phyloP scores from a whole-genome alignment of 352 stramenopile species.

The Phytophthora litchii region DNA sequence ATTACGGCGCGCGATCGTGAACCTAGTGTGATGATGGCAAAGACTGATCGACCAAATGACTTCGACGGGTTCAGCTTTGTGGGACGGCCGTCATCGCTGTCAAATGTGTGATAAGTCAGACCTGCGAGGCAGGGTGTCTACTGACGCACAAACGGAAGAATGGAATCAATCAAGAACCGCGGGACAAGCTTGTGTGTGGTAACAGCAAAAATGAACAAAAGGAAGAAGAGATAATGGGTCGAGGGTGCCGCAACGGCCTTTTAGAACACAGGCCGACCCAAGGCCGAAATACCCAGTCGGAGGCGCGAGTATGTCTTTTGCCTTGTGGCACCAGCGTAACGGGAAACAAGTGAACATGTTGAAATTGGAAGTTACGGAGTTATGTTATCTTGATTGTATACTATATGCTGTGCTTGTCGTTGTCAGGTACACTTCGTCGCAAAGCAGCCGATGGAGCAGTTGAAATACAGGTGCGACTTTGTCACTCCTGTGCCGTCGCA shows the following conservation, averaged over 20 bases:
- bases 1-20: conserved; percentile 87
- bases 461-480: conserved; percentile 59
- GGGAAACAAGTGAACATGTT: conserved; percentile 50
- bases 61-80: conserved; percentile 93
- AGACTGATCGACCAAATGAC: conserved; percentile 69
- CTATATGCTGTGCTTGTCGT: conserved; percentile 12
- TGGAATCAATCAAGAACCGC: conserved; percentile 21
- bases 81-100: conserved; percentile 80
- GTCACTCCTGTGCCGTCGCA: conserved; percentile 45
- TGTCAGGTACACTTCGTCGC: conserved; percentile 50
- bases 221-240: conserved; percentile 31
- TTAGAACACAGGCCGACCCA: conserved; percentile 39
- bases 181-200: conserved; percentile 19
- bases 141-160: conserved; percentile 2
- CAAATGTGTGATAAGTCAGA: conserved; percentile 45
- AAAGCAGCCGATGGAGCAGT: conserved; percentile 66
- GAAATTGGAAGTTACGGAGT: conserved; percentile 38
- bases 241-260: conserved; percentile 30
- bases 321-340: conserved; percentile 34
- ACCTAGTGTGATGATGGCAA: conserved; percentile 75
- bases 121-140: conserved; percentile 18
- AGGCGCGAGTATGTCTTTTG: conserved; percentile 31
- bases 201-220: conserved; percentile 31
- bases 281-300: conserved; percentile 31
- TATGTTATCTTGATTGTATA: conserved; percentile 10